Conservation (phyloP, 179 eudicot species). For the Silene coronaria region DNA sequence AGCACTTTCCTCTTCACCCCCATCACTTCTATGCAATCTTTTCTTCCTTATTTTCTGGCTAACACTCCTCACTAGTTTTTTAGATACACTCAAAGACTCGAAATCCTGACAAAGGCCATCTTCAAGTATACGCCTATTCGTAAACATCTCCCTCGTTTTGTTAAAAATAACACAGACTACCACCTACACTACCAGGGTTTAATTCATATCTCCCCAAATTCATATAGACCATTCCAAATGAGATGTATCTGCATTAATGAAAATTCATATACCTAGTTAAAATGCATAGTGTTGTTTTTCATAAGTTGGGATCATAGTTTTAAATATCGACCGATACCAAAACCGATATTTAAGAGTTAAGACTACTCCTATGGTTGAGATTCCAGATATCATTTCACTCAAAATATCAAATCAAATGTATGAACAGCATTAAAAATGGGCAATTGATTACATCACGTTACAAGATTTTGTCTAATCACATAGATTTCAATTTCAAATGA, state of each 20-base stretch:
- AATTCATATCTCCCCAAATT: constrained; percentile 9
- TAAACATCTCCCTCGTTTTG: constrained; percentile 32
- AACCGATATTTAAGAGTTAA: no score
- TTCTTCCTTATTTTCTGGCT: constrained; percentile 70
- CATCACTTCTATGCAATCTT: constrained; percentile 41
- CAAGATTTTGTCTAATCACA: constrained; percentile 12
- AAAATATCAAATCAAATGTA: neutral
- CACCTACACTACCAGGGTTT: neutral
- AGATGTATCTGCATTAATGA: constrained; percentile 9
- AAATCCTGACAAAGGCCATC: constrained; percentile 51
- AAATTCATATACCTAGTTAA: neutral
- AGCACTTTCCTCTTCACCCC: constrained; percentile 46
- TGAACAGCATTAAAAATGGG: neutral
- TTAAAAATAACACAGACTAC: constrained; percentile 5
- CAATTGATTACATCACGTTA: constrained; percentile 1
- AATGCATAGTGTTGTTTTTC: neutral
- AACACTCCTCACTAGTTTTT: constrained; percentile 66
- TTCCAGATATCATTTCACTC: neutral
- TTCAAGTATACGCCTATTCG: constrained; percentile 41
- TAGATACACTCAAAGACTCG: constrained; percentile 68
- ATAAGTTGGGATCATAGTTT: neutral
- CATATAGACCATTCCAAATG: constrained; percentile 6
- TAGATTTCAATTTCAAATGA: neutral
- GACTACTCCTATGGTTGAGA: neutral
- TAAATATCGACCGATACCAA: no score